phyloP scores from a whole-genome alignment of 2,329 filamentous ascomycete genomes.

The Claviceps fusiformis region DNA sequence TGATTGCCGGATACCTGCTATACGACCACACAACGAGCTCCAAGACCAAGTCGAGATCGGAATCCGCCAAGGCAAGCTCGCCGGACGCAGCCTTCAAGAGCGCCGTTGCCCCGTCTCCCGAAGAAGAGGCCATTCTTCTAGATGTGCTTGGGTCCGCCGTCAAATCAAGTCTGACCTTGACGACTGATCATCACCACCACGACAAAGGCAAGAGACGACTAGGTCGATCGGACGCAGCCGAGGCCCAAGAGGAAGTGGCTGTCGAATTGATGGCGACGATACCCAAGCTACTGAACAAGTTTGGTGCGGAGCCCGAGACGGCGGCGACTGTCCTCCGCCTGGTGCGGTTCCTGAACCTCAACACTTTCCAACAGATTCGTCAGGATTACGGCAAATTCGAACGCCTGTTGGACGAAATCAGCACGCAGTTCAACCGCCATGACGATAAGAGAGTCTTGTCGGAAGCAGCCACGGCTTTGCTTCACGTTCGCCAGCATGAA shows the following conservation, averaged over 20 bases:
- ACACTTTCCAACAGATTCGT: constrained; percentile 76
- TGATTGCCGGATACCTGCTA: constrained; percentile 76
- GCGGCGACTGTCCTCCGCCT: constrained; percentile 75
- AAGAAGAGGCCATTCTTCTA: constrained; percentile 73
- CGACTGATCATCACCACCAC: constrained; percentile 50
- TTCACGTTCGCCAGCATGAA: constrained; percentile 75
- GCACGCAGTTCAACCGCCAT: constrained; percentile 88
- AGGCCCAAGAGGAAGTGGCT: constrained; percentile 66
- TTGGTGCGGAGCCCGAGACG: constrained; percentile 75
- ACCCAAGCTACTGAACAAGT: constrained; percentile 80
- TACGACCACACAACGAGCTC: constrained; percentile 70
- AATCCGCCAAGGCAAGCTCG: constrained; percentile 31
- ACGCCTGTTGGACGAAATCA: constrained; percentile 76
- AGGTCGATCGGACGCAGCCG: constrained; percentile 49
- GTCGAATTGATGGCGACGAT: constrained; percentile 66
- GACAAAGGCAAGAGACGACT: constrained; percentile 44
- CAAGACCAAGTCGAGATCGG: constrained; percentile 38
- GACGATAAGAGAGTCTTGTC: constrained; percentile 72
- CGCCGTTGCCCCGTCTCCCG: constrained; percentile 57
- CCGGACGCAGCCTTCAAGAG: constrained; percentile 52
- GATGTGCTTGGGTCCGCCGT: constrained; percentile 78
- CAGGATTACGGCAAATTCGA: constrained; percentile 74
- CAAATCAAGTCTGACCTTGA: constrained; percentile 54
- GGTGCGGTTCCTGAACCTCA: constrained; percentile 74
- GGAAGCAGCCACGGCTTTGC: constrained; percentile 68